phyloP scores from a whole-genome alignment of 2,329 filamentous ascomycete species.

The Pezicula radicicola region DNA sequence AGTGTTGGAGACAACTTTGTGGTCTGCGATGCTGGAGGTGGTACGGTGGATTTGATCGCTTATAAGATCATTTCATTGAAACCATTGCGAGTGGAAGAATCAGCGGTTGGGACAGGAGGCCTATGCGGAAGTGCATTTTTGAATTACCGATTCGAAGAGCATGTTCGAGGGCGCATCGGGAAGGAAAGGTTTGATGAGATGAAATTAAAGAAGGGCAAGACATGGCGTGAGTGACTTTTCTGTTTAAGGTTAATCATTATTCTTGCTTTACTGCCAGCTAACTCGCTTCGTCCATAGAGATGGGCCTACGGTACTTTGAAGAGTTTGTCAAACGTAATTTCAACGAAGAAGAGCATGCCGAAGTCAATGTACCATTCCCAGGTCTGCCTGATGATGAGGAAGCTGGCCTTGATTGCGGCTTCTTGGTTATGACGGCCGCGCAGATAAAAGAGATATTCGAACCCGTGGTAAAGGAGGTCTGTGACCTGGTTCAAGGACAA shows the following conservation, averaged over 20 bases:
- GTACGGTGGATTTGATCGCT: slow-evolving; percentile 72
- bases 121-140: slow-evolving; percentile 77
- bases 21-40: slow-evolving; percentile 54
- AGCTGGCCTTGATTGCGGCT: slow-evolving; percentile 71
- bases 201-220: slow-evolving; percentile 74
- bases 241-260: not conserved
- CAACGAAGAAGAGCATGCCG: slow-evolving; percentile 72
- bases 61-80: slow-evolving; percentile 75
- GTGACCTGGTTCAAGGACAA: slow-evolving; percentile 65
- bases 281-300: slow-evolving; percentile 33
- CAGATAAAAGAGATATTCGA: slow-evolving; percentile 74
- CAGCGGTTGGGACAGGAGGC: slow-evolving; percentile 74
- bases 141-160: slow-evolving; percentile 78
- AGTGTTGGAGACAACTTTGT: slow-evolving; percentile 62
- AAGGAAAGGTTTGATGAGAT: slow-evolving; percentile 67
- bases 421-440: slow-evolving; percentile 67
- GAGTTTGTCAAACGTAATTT: slow-evolving; percentile 85
- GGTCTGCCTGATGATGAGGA: slow-evolving; percentile 75
- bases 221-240: slow-evolving; percentile 56
- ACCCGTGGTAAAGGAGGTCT: slow-evolving; percentile 69
- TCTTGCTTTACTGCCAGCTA: slow-evolving; percentile 5
- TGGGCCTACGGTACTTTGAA: slow-evolving; percentile 76
- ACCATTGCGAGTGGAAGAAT: slow-evolving; percentile 73
- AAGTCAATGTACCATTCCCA: slow-evolving; percentile 77
- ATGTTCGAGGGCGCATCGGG: slow-evolving; percentile 67